phyloP scores from a whole-genome alignment of 78 protist species.

The slime mould (Dictyostelium discoideum) region dicty_2.7 NC_007091.3:2858501-2859000 shows the following conservation, averaged over 20 bases:
- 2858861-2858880: constrained; percentile 99
- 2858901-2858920: constrained; percentile 94
- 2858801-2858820: not conserved
- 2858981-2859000: constrained; percentile 77
- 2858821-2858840: not conserved
- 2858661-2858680: constrained; percentile 94
- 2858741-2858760: constrained; percentile 83
- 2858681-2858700: constrained; percentile 97
- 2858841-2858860: constrained; percentile 79
- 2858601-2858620: constrained; percentile 99
- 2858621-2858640: constrained; percentile 89
- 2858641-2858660: constrained; percentile 98
- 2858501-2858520: constrained; percentile 92
- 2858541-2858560: constrained; percentile 99
- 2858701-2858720: constrained; percentile 95
- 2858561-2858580: constrained; percentile 98
- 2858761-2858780: not conserved
- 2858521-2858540: constrained; percentile 97
- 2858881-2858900: constrained; percentile 94
- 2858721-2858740: constrained; percentile 96
- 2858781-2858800: not conserved
- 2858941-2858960: constrained; percentile 94
- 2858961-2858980: constrained; percentile 64
- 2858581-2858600: constrained; percentile 98
- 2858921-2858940: constrained; percentile 93